Evolutionary conservation across 495 filamentous ascomycete species (phyloP).

Genomic region (Paragyromitra xinjiangensis): DNA sequence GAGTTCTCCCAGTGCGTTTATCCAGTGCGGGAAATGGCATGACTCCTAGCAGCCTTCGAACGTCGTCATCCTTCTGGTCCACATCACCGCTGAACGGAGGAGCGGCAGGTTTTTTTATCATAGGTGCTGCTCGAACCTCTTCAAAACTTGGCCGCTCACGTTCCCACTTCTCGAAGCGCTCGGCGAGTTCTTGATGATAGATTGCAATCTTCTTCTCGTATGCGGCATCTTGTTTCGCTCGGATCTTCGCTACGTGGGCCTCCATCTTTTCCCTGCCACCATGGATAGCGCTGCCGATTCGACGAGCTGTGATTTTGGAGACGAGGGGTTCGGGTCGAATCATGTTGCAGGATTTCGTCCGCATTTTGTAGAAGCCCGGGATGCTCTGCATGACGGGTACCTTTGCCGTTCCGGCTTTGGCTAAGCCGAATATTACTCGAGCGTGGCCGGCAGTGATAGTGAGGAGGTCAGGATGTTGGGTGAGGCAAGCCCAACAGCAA

Average conservation of each 20-base stretch:
- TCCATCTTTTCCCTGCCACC: slow-evolving; percentile 39
- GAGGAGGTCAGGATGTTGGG: slow-evolving; percentile 49
- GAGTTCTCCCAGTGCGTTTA: slow-evolving; percentile 18
- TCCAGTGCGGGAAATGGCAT: slow-evolving; percentile 46
- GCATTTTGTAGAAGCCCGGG: slow-evolving; percentile 45
- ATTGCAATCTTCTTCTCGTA: slow-evolving; percentile 41
- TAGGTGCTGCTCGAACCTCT: slow-evolving; percentile 18
- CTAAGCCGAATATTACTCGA: slow-evolving; percentile 29
- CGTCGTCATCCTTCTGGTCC: slow-evolving; percentile 47
- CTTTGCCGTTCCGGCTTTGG: slow-evolving; percentile 13
- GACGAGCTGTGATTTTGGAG: slow-evolving; percentile 38
- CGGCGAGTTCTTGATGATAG: slow-evolving; percentile 32
- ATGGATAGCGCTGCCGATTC: slow-evolving; percentile 34
- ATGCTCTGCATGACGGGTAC: slow-evolving; percentile 38
- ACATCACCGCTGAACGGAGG: slow-evolving; percentile 39
- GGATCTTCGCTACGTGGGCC: slow-evolving; percentile 29
- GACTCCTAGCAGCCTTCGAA: slow-evolving; percentile 36
- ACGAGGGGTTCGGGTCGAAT: slow-evolving; percentile 28
- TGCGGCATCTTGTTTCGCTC: slow-evolving; percentile 32
- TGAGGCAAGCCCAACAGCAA: slow-evolving; percentile 50
- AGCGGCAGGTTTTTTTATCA: slow-evolving; percentile 21
- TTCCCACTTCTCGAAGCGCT: slow-evolving; percentile 36
- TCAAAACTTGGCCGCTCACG: slow-evolving; percentile 18
- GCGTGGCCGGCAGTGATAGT: slow-evolving; percentile 34
- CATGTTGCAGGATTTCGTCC: slow-evolving; percentile 31